phyloP scores from a whole-genome alignment of 371 early-diverging fungal genomes.

The Dichotomocladium elegans region DNA sequence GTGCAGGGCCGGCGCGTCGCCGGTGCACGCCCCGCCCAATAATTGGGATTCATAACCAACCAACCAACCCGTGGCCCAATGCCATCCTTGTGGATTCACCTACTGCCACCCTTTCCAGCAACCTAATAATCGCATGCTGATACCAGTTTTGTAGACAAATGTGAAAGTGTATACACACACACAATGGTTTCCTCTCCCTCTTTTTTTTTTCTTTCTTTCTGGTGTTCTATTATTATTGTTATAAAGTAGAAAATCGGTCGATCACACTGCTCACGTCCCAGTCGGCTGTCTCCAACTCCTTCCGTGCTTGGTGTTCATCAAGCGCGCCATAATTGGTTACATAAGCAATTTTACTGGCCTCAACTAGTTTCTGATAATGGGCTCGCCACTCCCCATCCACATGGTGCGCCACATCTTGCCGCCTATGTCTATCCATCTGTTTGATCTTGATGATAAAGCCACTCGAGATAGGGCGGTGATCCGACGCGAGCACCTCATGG shows the following conservation, averaged over 20 bases:
- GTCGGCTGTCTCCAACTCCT: slow-evolving; percentile 9
- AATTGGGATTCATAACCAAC: too few species aligned
- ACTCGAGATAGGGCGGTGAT: slow-evolving; percentile 78
- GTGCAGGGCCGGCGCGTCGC: slow-evolving; percentile 53
- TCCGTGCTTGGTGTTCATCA: slow-evolving; percentile 14
- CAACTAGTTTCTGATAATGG: neutral
- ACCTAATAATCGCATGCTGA: too few species aligned
- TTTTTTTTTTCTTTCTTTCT: neutral
- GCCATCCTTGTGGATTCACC: neutral
- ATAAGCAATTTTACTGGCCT: slow-evolving; percentile 16
- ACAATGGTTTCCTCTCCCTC: neutral
- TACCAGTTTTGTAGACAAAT: too few species aligned
- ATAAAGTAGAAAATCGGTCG: neutral
- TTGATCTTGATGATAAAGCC: slow-evolving; percentile 57
- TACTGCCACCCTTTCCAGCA: neutral
- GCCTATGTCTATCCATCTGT: slow-evolving; percentile 31
- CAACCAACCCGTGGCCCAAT: too few species aligned
- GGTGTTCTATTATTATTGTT: neutral
- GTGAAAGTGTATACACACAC: neutral
- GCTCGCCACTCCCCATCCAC: slow-evolving; percentile 3
- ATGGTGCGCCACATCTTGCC: neutral
- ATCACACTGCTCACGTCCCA: slow-evolving; percentile 23
- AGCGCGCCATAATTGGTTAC: slow-evolving; percentile 24
- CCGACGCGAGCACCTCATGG: slow-evolving; percentile 65
- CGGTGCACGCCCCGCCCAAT: slow-evolving; percentile 10